Base-by-base conservation (phyloP, 345 rosid genomes). In the Hibiscus tridactylites region DNA sequence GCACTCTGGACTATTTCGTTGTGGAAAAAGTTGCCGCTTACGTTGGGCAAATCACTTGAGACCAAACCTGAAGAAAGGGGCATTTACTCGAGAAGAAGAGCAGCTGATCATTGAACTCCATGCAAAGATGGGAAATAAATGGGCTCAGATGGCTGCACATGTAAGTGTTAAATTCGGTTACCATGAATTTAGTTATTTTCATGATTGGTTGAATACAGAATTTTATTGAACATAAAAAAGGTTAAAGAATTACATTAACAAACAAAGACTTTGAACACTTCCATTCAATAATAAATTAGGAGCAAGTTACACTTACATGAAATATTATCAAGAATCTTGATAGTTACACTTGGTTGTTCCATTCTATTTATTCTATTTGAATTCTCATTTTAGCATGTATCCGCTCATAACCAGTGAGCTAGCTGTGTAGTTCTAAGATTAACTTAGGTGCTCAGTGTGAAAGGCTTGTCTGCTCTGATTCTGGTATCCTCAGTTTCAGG, bases 61-160 rank as follows among this genome's bases (percentile, higher is more conserved):
- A 84, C 99, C 99, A 31, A 95, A 95, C 86, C 76, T 95, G 83
- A 95, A 90, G 89, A 95, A 95, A 86, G 99, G 98, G 73, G 90
- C 99, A 46, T 95, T 95, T 83, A 90, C 96, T 65, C 91, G 73
- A 39, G 92, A 92, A 71, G 99, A 95, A 81, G 99, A 95, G 75
- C 91, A 85, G 71, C 86, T 89, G 79, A 95, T 95, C 74, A 82
- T 90, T 75, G 94, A 92, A 70, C 90, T 95, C 77, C 99, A 92
- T 77, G 88, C 94, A 68, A 88, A 92, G 80, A 86, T 92, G 90
- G 99, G 99, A 73, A 95, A 95, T 86, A 94, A 94, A 81, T 94
- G 98, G 98, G 97, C 98, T 42, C 93, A 85, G 70, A 94, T 94
- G 92, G 97, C 99, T 78, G 96, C 96, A 70, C 91, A 89, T 84